Evolutionary conservation across 2,329 filamentous ascomycete genomes (phyloP), one percentile per base, ranked within the genome.

Genomic region (Diaporthe capsici): DNA sequence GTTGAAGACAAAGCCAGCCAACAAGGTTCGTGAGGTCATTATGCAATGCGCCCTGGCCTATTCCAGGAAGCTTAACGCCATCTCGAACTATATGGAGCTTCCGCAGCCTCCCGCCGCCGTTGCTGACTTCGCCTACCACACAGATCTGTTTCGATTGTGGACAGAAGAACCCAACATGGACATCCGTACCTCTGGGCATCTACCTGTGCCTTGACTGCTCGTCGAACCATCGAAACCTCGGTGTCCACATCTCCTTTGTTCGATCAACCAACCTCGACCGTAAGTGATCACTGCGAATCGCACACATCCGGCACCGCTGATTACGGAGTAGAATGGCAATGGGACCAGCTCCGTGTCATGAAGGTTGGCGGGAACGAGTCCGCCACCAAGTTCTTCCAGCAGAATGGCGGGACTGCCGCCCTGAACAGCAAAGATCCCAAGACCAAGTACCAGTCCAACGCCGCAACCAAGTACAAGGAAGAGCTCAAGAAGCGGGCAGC

Each of bases 121-220:
- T 47, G 73, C 78, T 81, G 58, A 80, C 75, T 25, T 65, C 20
- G 31, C 28, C 55, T 77, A 70, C 73, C 25, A 55, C 75, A 71
- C 81, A 98, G 96, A 92, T 98, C 88, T 99, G 97, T 90, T 99
- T 99, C 87, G 97, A 99, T 87, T 99, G 97, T 86, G 93, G 94
- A 84, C 94, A 95, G 82, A 98, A 98, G 87, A 98, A 98, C 83
- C 97, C 97, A 77, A 98, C 97, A 76, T 99, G 97, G 97, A 98
- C 96, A 10, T 98, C 96, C 9, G 96, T 98, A 44, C 96, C 96
- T 15, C 95, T 99, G 79, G 97, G 95, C 82, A 98, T 99, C 84
- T 99, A 98, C 84, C 92, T 99, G 31, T 99, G 97, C 83, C 93
- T 99, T 81, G 97, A 99, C 87, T 99, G 97, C 88, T 98, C 96